Base-by-base conservation (phyloP, 2,329 filamentous ascomycete species). In the Teratosphaeria zuluensis region DNA sequence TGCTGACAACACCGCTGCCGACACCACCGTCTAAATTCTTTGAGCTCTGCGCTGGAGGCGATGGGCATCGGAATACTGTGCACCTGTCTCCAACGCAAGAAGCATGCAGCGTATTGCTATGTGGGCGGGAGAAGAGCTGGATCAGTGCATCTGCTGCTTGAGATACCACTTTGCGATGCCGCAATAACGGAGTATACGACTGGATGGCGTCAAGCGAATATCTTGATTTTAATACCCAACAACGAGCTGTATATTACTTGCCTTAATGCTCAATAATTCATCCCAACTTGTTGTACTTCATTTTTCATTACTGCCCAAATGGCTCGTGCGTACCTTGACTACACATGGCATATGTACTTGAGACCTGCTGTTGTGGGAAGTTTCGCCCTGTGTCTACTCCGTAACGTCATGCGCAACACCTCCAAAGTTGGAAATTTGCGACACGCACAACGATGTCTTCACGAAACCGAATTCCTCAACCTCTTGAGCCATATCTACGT, bases 401-500 rank as follows among this genome's bases (percentile, higher is more conserved):
- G n/a, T n/a, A 9, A 35, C 33, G 9, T 35, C 33, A 14, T 14
- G 33, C 16, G 42, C 42, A 19, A n/a, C 19, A 19, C 38, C 38
- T 46, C 42, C 42, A 48, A 14, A 38, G 72, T 80, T 19, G 24
- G 24, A 48, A 16, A 42, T 42, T 42, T n/a, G 35, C 11, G 35
- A 42, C 35, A 16, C 35, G n/a, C 12, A 4, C 35, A 5, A 77
- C 79, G 5, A 65, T 62, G 56, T 51, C 62, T 52, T 59, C 58
- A 7, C 66, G 63, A 48, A 66, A 58, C 58, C 78, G 81, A 61
- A 80, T 84, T 60, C 87, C 88, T 2, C 78, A 82, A 58, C 80
- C 87, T 2, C 77, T 90, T 14, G 81, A 87, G 66, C 79, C 84
- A 6, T 87, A 87, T 70, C 77, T 88, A 55, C 68, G 74, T 53